These are phyloP conservation scores for Candolleomyces eurysporus DNA, from an alignment of 768 basidiomycete species.

Conservation along the genomic window DNA sequence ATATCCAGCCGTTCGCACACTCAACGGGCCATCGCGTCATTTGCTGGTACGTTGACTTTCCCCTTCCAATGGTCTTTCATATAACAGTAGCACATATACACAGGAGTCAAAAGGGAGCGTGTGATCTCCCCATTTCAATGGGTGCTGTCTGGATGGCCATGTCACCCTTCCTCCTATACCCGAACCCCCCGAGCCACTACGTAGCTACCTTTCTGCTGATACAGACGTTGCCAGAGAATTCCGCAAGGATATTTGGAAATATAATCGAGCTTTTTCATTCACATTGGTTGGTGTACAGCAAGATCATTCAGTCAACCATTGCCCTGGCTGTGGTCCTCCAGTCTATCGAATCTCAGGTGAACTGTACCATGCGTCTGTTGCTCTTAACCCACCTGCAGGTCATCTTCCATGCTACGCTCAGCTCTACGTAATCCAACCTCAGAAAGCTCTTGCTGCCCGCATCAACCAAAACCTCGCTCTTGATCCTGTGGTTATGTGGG, in stretches of 20 bases:
- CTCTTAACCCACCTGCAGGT: conserved; percentile 4
- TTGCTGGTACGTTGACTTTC: too few relatives aligned
- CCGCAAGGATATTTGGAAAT: conserved; percentile 31
- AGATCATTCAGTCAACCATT: conserved; percentile 22
- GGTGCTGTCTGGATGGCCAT: conserved; percentile 6
- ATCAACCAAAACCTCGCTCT: not conserved
- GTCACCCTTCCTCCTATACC: not conserved
- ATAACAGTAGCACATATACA: too few relatives aligned
- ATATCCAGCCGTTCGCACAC: too few relatives aligned
- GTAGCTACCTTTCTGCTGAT: conserved; percentile 8
- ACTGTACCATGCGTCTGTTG: conserved; percentile 10
- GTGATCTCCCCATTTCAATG: conserved; percentile 7
- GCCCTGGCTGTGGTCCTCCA: conserved; percentile 5
- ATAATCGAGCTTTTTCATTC: conserved; percentile 39
- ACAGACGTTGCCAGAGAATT: conserved; percentile 19
- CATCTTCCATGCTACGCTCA: conserved; percentile 13
- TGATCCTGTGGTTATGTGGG: not conserved
- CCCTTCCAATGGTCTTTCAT: too few relatives aligned
- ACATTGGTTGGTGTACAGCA: conserved; percentile 34
- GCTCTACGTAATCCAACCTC: conserved; percentile 15
- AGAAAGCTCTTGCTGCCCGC: conserved; percentile 3
- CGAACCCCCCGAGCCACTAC: not conserved
- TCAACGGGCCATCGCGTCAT: too few relatives aligned
- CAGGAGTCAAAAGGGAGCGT: too few relatives aligned
- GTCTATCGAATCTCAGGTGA: conserved; percentile 16